Conservation (phyloP, 2,329 filamentous ascomycete genomes). For the Diaporthe vexans region DNA sequence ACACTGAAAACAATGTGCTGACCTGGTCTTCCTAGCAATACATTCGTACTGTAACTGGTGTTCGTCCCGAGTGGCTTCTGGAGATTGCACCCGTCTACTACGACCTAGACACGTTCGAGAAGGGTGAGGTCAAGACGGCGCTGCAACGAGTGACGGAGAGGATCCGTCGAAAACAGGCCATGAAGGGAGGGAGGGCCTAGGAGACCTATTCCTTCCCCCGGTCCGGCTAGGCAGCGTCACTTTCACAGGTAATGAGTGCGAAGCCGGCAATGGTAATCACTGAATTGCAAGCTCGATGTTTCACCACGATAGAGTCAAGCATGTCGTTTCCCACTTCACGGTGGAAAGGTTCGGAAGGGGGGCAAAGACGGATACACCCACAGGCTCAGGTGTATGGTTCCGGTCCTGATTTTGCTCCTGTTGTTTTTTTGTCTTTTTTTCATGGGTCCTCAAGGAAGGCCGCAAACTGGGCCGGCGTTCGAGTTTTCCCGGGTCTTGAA, state of each 20-base stretch:
- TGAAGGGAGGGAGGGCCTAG: slow-evolving; percentile 58
- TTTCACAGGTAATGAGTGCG: not conserved
- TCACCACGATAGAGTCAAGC: slow-evolving; percentile 11
- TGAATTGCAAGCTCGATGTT: slow-evolving; percentile 14
- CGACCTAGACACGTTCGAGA: slow-evolving; percentile 84
- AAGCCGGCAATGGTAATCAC: slow-evolving; percentile 13
- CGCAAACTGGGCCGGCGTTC: not conserved
- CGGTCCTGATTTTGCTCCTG: not conserved
- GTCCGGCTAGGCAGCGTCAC: not conserved
- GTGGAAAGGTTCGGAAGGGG: slow-evolving; percentile 3
- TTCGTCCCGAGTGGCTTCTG: slow-evolving; percentile 94
- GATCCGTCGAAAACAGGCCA: slow-evolving; percentile 71
- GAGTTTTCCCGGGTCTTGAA: slow-evolving; percentile 2
- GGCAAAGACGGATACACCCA: not conserved
- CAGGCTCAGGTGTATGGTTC: slow-evolving; percentile 8
- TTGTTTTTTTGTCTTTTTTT: not conserved
- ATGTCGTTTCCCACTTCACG: not conserved
- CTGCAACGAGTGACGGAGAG: slow-evolving; percentile 71
- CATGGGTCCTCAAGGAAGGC: not conserved
- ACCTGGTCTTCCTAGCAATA: slow-evolving; percentile 79
- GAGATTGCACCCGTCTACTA: slow-evolving; percentile 97
- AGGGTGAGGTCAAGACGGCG: slow-evolving; percentile 86
- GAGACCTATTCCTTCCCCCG: not conserved
- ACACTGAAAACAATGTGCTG: not conserved
- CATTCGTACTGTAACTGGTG: slow-evolving; percentile 91